A percentile compares a stretch with the other conserved stretches of the same genome.
These are phyloP conservation scores for Spinacia oleracea DNA, from an alignment of 179 eudicot species.

Conservation along the genomic window DNA sequence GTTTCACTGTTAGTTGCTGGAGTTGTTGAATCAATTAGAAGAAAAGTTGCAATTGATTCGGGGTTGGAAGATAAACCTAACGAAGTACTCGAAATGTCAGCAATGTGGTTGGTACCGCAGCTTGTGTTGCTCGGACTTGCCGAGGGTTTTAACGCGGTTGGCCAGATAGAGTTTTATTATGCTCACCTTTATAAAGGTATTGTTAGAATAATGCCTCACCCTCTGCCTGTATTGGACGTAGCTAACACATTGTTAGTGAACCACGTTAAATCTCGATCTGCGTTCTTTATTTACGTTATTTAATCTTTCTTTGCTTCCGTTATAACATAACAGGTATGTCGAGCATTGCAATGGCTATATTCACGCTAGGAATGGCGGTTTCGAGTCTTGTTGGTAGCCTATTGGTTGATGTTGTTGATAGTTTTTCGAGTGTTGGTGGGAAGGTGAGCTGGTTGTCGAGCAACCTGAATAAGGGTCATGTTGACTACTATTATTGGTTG, in stretches of 20 bases:
- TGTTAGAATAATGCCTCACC: too few relatives aligned
- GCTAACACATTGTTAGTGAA: too few relatives aligned
- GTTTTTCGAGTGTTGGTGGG: constrained; percentile 31
- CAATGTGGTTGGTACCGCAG: constrained; percentile 51
- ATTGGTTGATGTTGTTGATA: constrained; percentile 33
- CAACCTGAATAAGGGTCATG: constrained; percentile 49
- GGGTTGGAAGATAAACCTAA: constrained; percentile 21
- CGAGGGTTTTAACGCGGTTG: constrained; percentile 44
- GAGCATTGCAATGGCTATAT: constrained; percentile 36
- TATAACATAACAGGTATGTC: too few relatives aligned
- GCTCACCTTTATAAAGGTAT: too few relatives aligned
- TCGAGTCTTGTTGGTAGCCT: constrained; percentile 37
- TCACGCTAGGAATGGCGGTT: constrained; percentile 35
- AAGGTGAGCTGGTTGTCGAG: constrained; percentile 45
- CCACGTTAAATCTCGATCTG: too few relatives aligned
- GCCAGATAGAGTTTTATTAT: constrained; percentile 47
- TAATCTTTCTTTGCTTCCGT: too few relatives aligned
- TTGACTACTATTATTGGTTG: constrained; percentile 50
- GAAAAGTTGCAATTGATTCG: constrained; percentile 20
- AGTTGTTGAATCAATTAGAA: constrained; percentile 35
- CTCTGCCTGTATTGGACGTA: too few relatives aligned
- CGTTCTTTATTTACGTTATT: too few relatives aligned
- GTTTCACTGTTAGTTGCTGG: constrained; percentile 31
- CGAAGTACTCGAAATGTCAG: constrained; percentile 36
- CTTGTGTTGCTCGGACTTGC: constrained; percentile 38